phyloP scores from a whole-genome alignment of 345 rosid species.

The Trapa bicornis region DNA sequence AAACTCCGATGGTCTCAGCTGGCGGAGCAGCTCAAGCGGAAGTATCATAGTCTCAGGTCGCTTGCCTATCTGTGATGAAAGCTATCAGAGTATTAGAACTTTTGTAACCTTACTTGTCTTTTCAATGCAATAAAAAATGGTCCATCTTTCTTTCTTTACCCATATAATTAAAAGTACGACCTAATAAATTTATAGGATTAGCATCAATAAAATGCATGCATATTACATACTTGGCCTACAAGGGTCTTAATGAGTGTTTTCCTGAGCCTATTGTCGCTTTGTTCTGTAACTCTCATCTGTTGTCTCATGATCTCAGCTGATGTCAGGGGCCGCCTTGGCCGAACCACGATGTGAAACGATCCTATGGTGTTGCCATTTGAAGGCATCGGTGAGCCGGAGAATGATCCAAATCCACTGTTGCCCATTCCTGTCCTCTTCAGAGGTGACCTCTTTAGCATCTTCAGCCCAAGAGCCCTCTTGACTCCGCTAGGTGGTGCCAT shows the following conservation, averaged over 20 bases:
- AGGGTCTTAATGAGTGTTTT: slow-evolving; percentile 80
- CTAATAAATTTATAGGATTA: too few species aligned
- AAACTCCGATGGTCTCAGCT: slow-evolving; percentile 68
- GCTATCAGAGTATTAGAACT: neutral
- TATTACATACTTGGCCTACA: slow-evolving; percentile 73
- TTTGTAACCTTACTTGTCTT: too few species aligned
- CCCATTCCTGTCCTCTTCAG: slow-evolving; percentile 38
- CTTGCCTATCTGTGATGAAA: slow-evolving; percentile 28
- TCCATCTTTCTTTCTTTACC: too few species aligned
- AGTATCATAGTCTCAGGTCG: slow-evolving; percentile 77
- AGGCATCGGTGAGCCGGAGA: slow-evolving; percentile 35
- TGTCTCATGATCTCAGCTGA: slow-evolving; percentile 92
- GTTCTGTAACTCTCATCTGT: slow-evolving; percentile 89
- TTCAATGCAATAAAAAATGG: too few species aligned
- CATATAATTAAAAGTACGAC: too few species aligned
- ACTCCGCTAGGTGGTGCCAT: slow-evolving; percentile 59
- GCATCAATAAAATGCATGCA: too few species aligned
- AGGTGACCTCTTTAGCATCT: slow-evolving; percentile 62
- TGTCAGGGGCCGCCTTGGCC: slow-evolving; percentile 63
- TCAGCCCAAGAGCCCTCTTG: slow-evolving; percentile 62
- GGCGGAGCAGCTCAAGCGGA: slow-evolving; percentile 82
- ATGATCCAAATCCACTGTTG: neutral
- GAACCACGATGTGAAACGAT: slow-evolving; percentile 21
- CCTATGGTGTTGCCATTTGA: slow-evolving; percentile 13
- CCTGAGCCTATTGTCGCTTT: slow-evolving; percentile 66